Conservation (phyloP, 2,329 filamentous ascomycete species). For the Pezicula rhizophila region DNA sequence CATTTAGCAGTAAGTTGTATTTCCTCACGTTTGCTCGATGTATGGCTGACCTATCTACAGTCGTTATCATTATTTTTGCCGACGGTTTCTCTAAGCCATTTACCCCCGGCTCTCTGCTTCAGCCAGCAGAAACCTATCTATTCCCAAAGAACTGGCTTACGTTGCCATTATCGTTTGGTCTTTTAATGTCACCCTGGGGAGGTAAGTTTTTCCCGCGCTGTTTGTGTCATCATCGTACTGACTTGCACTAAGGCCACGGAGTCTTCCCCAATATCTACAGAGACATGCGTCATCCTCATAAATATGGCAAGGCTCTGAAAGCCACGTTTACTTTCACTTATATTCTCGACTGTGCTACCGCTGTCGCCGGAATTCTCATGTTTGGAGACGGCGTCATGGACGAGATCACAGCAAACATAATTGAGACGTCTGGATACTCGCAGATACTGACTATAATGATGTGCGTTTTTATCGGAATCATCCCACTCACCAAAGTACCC, state of each 20-base stretch:
- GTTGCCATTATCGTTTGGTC: constrained; percentile 79
- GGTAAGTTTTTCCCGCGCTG: constrained; percentile 32
- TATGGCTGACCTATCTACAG: constrained; percentile 38
- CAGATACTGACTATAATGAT: constrained; percentile 68
- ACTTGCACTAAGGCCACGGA: constrained; percentile 34
- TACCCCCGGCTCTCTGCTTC: constrained; percentile 72
- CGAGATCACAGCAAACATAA: constrained; percentile 86
- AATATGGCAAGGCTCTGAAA: constrained; percentile 64
- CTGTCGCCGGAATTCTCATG: constrained; percentile 83
- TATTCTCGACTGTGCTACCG: constrained; percentile 73
- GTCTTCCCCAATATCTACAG: constrained; percentile 83
- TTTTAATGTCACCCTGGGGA: constrained; percentile 79
- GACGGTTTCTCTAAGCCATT: constrained; percentile 82
- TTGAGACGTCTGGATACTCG: constrained; percentile 70
- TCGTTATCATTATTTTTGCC: constrained; percentile 75
- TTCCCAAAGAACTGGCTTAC: constrained; percentile 81
- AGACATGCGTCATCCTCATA: constrained; percentile 68
- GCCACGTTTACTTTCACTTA: constrained; percentile 86
- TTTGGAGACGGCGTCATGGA: constrained; percentile 86
- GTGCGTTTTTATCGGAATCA: constrained; percentile 82
- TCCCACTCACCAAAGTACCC: constrained; percentile 92
- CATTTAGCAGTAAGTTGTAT: constrained; percentile 70
- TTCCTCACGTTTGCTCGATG: constrained; percentile 2
- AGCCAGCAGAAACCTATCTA: constrained; percentile 74
- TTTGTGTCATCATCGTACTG: not conserved